Conservation (phyloP, 2,329 filamentous ascomycete genomes). For the Cadophora sp. region DNA sequence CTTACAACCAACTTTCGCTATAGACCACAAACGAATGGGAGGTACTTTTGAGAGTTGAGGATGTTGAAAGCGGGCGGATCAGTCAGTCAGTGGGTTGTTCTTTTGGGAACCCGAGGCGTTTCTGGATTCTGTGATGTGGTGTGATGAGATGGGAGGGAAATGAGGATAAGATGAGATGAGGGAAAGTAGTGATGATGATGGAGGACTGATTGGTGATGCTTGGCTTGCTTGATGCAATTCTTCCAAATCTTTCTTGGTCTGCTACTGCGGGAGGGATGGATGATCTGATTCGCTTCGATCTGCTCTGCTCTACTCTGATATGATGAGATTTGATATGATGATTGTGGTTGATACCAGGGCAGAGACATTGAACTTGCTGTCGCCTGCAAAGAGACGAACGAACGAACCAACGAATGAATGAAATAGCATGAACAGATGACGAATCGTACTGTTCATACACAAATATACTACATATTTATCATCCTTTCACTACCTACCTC, state of each 20-base stretch:
- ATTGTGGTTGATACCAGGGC: slow-evolving; percentile 23
- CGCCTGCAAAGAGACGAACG: slow-evolving; percentile 20
- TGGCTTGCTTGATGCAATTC: neutral
- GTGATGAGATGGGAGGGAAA: neutral
- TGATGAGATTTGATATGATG: too few species aligned
- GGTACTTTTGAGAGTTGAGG: neutral
- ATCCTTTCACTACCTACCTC: neutral
- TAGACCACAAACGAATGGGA: slow-evolving; percentile 9
- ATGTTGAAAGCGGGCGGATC: neutral
- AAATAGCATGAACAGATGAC: slow-evolving; percentile 13
- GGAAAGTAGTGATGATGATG: neutral
- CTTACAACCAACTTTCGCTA: slow-evolving; percentile 1
- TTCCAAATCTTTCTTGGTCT: slow-evolving; percentile 1
- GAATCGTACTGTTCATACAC: neutral
- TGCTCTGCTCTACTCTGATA: too few species aligned
- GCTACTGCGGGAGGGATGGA: slow-evolving; percentile 4
- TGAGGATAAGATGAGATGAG: neutral
- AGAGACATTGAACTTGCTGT: slow-evolving; percentile 23
- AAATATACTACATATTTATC: neutral
- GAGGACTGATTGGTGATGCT: slow-evolving; percentile 17
- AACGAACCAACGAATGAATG: slow-evolving; percentile 1
- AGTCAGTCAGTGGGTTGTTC: neutral
- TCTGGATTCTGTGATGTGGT: too few species aligned
- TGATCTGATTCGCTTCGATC: neutral
- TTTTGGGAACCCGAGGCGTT: slow-evolving; percentile 3